These are phyloP conservation scores for Magnolia sinica DNA, from an alignment of 164 flowering plant species.

Conservation along the genomic window DNA sequence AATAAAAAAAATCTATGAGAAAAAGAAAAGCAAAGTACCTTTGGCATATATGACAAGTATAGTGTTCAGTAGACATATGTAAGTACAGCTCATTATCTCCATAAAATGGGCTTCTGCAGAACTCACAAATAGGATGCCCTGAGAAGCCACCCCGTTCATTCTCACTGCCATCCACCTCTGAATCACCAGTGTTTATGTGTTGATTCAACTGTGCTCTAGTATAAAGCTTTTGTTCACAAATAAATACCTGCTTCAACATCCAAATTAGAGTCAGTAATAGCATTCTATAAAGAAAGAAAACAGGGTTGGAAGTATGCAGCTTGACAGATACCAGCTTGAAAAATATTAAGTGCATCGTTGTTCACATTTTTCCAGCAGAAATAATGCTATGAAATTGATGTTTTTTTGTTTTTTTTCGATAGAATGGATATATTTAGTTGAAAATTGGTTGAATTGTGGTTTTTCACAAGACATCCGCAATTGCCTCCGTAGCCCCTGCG, in stretches of 20 bases:
- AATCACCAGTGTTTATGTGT: constrained; percentile 79
- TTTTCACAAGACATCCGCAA: too few relatives aligned
- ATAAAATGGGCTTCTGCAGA: constrained; percentile 78
- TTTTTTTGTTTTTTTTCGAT: too few relatives aligned
- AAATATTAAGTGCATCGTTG: too few relatives aligned
- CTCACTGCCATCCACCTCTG: constrained; percentile 94
- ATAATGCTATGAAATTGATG: too few relatives aligned
- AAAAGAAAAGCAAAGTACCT: constrained; percentile 37
- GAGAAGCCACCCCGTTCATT: constrained; percentile 90
- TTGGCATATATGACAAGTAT: constrained; percentile 89
- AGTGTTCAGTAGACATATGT: constrained; percentile 94
- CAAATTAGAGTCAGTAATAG: background rate
- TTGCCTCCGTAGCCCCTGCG: too few relatives aligned
- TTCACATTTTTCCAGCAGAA: too few relatives aligned
- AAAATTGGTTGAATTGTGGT: too few relatives aligned
- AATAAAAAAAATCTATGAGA: background rate
- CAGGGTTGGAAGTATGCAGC: background rate
- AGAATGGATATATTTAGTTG: too few relatives aligned
- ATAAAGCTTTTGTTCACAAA: constrained; percentile 93
- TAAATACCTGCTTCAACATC: constrained; percentile 59
- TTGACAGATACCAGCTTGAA: too few relatives aligned
- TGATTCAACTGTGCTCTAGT: constrained; percentile 73
- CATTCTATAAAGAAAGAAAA: background rate
- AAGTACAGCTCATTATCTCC: constrained; percentile 90
- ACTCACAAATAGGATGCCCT: constrained; percentile 92